Base-by-base conservation (phyloP, 331 rosid species). In the Erythrophleum ivorense region DNA sequence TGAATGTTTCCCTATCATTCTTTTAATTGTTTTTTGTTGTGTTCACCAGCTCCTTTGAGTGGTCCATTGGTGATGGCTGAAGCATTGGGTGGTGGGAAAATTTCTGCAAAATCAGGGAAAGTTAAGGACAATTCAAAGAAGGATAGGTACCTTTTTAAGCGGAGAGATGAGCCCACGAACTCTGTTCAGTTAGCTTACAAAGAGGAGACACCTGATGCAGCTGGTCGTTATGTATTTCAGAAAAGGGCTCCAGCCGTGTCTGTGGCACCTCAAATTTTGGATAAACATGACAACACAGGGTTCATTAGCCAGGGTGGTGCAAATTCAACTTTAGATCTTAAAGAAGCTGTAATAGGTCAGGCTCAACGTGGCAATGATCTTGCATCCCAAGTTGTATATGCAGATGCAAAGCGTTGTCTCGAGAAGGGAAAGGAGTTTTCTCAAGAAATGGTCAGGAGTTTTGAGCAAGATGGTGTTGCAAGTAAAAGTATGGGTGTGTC, bases 41-140 rank as follows among this genome's bases (percentile, higher is more conserved):
- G 72, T 85, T 84, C 64, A 76, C 64, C 92, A 96, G 99, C 99
- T 81, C 97, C 99, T 71, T 85, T 96, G 89, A 96, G 97, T 77
- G 99, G 99, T 76, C 99, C 99, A 2, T 48, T 96, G 87, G 98
- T 94, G 84, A 91, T 94, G 67, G 97, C 97, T 1, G 99, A 94
- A 82, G 71, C 91, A 79, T 84, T 92, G 80, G 94, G 98, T 13
- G 91, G 89, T 80, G 86, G 86, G 79, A 96, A 83, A 83, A 86
- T 71, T 72, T 57, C 89, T 38, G 38, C 87, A 13, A 96, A 89
- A 91, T 85, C 87, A 38, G 74, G 65, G 83, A 94, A 94, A 87
- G 87, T 87, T 36, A 96, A 94, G 90, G 98, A 88, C 50, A 87
- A 12, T 82, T 82, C 91, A 40, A 96, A 96, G 84, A 96, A 92